phyloP scores from a whole-genome alignment of 2,329 filamentous ascomycete species.

The Leptodontidium sp. region DNA sequence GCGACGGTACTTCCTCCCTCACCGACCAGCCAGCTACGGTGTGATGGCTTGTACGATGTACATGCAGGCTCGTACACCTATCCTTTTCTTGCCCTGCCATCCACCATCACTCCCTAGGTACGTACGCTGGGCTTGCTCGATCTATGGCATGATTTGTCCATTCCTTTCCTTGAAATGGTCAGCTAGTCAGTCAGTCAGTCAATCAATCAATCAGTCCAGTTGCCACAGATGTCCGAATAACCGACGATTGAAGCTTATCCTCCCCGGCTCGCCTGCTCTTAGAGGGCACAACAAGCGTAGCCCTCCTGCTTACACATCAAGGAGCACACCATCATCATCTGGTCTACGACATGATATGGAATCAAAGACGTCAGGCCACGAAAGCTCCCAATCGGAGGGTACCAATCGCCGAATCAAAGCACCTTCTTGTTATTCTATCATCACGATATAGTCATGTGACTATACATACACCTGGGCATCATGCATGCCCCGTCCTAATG shows the following conservation, averaged over 20 bases:
- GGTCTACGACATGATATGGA: background rate
- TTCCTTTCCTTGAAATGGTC: background rate
- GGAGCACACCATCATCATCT: background rate
- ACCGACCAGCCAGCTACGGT: constrained; percentile 14
- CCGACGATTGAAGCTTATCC: constrained; percentile 8
- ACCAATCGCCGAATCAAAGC: background rate
- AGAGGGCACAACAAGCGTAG: background rate
- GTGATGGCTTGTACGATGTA: constrained; percentile 25
- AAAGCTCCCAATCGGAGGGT: background rate
- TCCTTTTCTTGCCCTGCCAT: background rate
- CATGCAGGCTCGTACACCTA: background rate
- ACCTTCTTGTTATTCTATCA: background rate
- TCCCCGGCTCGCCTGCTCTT: background rate
- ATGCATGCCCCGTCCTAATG: background rate
- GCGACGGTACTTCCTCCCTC: constrained; percentile 6
- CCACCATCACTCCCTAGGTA: no score
- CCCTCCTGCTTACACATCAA: background rate
- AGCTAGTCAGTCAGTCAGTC: background rate
- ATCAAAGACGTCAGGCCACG: constrained; percentile 4
- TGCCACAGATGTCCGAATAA: constrained; percentile 5
- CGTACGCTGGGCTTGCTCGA: no score
- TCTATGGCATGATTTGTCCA: constrained; percentile 20
- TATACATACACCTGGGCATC: background rate
- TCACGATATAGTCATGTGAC: constrained; percentile 18
- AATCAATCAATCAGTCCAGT: background rate